Base-by-base conservation (phyloP, 1,284 basidiomycete species). In the Heliocybe sulcata region DNA sequence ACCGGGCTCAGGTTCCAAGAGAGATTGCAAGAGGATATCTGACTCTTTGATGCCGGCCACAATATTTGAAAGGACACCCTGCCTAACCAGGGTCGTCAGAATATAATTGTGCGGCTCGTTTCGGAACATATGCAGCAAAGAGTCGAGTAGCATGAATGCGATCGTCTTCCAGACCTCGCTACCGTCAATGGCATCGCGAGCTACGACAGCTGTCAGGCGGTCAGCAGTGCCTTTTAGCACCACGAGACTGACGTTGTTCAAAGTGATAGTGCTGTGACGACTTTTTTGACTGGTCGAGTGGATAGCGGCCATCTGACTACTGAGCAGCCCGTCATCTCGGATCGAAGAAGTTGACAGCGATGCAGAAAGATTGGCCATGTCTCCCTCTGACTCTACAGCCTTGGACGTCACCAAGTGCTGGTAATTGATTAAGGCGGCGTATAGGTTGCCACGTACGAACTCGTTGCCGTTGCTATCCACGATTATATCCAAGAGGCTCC, bases 81-180 rank as follows among this genome's bases (percentile, higher is more conserved):
- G 84, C 55, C 85, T 81, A 22, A 79, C 77, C 26, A 98, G 72
- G 1, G 87, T 75, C 2, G 75, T 68, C 35, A 90, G 67, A 3
- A 89, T 72, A 4, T 73, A 61, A 54, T 83, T 77, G 20, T 81
- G 80, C 64, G 80, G 84, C 61, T 91, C 87, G 55, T 73, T 67
- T 12, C 79, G 80, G 25, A 82, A 87, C 1, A 91, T 67, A 59
- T 87, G 73, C 54, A 87, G 77, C 10, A 95, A 74, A 11, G 88
- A 81, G 66, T 94, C 90, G 52, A 96, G 75, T 3, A 92, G 75
- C 72, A 92, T 90, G 66, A 94, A 96, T 19, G 92, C 89, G 26
- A 95, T 85, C 19, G 95, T 96, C 72, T 94, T 92, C 94, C 95
- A 98, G 0, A 98, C 91, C 66, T 98, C 94, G 27, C 89, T 85